Conservation (phyloP, 495 filamentous ascomycete genomes). For the Chaetomium fimeti region DNA sequence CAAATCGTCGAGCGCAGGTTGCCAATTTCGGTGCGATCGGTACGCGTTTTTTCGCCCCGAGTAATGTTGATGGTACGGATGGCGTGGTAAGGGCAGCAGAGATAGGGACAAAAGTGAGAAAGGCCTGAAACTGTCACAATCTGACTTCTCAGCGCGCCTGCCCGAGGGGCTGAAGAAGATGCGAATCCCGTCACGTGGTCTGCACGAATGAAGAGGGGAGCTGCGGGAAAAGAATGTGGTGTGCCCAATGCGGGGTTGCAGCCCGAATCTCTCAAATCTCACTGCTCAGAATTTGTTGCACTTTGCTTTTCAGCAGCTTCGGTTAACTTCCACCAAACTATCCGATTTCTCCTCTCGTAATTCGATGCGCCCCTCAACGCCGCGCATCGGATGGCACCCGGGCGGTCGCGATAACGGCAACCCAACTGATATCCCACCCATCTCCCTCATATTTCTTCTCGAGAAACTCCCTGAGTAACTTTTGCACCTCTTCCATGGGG, state of each 20-base stretch:
- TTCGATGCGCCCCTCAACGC: too few species aligned
- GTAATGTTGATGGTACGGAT: background rate
- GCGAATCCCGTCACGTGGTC: slow-evolving; percentile 34
- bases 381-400: slow-evolving; percentile 26
- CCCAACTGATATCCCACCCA: slow-evolving; percentile 42
- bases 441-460: slow-evolving; percentile 38
- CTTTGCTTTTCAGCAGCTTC: too few species aligned
- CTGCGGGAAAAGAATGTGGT: slow-evolving; percentile 31
- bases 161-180: slow-evolving; percentile 16
- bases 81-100: background rate
- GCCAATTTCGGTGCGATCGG: background rate
- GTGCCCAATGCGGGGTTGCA: slow-evolving; percentile 23
- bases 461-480: slow-evolving; percentile 35
- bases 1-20: background rate
- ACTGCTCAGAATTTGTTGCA: background rate
- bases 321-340: too few species aligned
- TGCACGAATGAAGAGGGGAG: slow-evolving; percentile 32
- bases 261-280: slow-evolving; percentile 4
- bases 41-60: background rate
- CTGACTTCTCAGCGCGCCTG: background rate
- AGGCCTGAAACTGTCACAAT: background rate
- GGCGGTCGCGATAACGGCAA: slow-evolving; percentile 36
- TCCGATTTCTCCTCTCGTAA: too few species aligned
- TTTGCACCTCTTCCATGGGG: slow-evolving; percentile 35
- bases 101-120: background rate